A percentile compares a stretch with the other conserved stretches of the same genome.
These are phyloP conservation scores for Hypoxylon subgilvum DNA, from an alignment of 495 filamentous ascomycete species.

Conservation along the genomic window DNA sequence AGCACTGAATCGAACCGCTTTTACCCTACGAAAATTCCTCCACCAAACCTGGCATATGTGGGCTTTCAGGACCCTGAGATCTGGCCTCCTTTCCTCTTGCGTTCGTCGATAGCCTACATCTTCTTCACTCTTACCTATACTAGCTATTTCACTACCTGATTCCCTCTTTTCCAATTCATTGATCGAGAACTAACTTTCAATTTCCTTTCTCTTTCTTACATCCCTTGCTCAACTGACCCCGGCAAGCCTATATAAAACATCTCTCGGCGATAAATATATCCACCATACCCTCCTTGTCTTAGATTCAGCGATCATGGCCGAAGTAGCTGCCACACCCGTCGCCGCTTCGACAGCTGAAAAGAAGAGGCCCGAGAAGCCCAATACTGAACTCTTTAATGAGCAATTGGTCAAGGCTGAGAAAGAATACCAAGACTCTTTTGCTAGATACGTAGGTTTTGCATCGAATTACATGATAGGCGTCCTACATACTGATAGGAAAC, in stretches of 20 bases:
- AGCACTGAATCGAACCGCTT: slow-evolving; percentile 29
- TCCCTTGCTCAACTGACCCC: neutral
- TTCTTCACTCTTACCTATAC: neutral
- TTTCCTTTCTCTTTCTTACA: no score
- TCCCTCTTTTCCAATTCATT: slow-evolving; percentile 3
- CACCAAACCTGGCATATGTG: slow-evolving; percentile 25
- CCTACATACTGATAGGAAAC: slow-evolving; percentile 22
- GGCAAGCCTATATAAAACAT: no score
- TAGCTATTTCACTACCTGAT: neutral
- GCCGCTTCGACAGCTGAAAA: slow-evolving; percentile 50
- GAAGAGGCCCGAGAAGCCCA: slow-evolving; percentile 72
- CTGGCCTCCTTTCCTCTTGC: slow-evolving; percentile 40
- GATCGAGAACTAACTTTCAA: slow-evolving; percentile 21
- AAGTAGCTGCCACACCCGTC: slow-evolving; percentile 40
- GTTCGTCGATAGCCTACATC: slow-evolving; percentile 19
- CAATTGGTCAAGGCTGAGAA: slow-evolving; percentile 79
- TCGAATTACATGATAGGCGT: neutral
- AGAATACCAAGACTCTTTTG: slow-evolving; percentile 73
- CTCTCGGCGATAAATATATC: no score
- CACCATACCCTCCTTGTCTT: no score
- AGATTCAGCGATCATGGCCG: slow-evolving; percentile 44
- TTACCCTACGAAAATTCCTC: no score
- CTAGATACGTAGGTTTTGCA: slow-evolving; percentile 71
- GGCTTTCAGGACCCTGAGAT: slow-evolving; percentile 39
- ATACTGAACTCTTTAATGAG: slow-evolving; percentile 73